A percentile compares a stretch with the other conserved stretches of the same genome.
These are phyloP conservation scores for Dactylis glomerata DNA, from an alignment of 176 grass and related monocot genomes.

Conservation along the genomic window DNA sequence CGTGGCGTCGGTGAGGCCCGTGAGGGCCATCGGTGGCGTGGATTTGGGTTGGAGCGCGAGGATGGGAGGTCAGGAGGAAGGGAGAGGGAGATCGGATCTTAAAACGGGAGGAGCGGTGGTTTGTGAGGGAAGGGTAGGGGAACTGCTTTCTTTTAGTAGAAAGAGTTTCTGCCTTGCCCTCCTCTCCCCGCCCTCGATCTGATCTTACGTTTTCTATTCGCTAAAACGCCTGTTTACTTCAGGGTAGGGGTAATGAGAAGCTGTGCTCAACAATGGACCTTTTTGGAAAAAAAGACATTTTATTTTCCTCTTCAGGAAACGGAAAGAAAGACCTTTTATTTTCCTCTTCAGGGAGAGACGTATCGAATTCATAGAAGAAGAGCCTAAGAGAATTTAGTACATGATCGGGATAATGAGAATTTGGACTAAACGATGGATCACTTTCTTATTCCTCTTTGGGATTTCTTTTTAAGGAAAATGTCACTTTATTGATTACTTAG, in stretches of 20 bases:
- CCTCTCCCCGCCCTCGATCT: not conserved
- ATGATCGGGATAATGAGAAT: too few relatives aligned
- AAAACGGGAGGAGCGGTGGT: not conserved
- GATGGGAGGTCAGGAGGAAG: not conserved
- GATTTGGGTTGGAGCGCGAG: conserved; percentile 10
- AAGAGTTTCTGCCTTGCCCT: not conserved
- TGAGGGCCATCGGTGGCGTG: not conserved
- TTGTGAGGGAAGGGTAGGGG: not conserved
- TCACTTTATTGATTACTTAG: too few relatives aligned
- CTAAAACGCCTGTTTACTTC: not conserved
- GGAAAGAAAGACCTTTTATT: too few relatives aligned
- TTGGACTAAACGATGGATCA: too few relatives aligned
- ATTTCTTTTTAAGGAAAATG: too few relatives aligned
- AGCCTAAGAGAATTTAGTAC: too few relatives aligned
- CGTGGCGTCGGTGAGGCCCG: conserved; percentile 24
- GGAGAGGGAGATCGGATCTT: conserved; percentile 34
- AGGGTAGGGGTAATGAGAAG: not conserved
- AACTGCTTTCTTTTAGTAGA: not conserved
- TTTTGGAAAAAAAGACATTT: too few relatives aligned
- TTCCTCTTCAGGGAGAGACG: too few relatives aligned
- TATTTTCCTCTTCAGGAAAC: too few relatives aligned
- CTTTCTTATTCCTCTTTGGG: too few relatives aligned
- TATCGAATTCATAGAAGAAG: too few relatives aligned
- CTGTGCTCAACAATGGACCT: not conserved
- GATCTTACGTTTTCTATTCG: not conserved